Percentiles rank a stretch among this genome's conserved stretches.
Conservation (phyloP, 768 basidiomycete genomes). For the Boletus subparvulus region DNA sequence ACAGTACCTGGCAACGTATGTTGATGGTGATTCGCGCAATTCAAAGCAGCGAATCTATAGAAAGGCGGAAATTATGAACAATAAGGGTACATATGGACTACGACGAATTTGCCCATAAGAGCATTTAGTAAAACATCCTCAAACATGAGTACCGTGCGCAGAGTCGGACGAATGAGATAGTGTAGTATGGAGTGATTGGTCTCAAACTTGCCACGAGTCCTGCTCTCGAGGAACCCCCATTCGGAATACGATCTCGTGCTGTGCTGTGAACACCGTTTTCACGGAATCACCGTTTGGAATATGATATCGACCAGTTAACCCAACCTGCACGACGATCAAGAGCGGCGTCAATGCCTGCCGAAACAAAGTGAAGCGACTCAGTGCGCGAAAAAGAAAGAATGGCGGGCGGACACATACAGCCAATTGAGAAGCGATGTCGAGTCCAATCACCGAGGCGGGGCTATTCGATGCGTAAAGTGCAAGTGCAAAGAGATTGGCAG, state of each 20-base stretch:
- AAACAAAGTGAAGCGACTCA: not conserved
- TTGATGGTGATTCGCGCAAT: too few relatives aligned
- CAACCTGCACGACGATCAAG: conserved; percentile 1
- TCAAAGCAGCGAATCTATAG: too few relatives aligned
- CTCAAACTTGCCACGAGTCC: not conserved
- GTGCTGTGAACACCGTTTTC: not conserved
- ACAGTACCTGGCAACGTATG: too few relatives aligned
- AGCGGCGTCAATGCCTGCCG: not conserved
- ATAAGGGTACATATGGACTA: too few relatives aligned
- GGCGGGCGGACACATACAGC: not conserved
- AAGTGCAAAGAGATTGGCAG: not conserved
- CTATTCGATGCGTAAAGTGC: not conserved
- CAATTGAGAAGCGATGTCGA: not conserved
- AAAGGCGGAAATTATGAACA: too few relatives aligned
- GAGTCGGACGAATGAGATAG: not conserved
- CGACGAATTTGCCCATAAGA: too few relatives aligned
- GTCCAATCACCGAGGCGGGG: not conserved
- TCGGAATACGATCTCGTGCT: not conserved
- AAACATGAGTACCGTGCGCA: not conserved
- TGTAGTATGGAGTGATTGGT: not conserved
- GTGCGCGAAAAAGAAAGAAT: not conserved
- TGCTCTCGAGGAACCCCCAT: not conserved
- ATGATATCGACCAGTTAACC: not conserved
- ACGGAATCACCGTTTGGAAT: not conserved
- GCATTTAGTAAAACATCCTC: not conserved